Percentiles rank a stretch among this genome's conserved stretches.
These are phyloP conservation scores for Fusarium sp. DNA, from an alignment of 2,329 filamentous ascomycete genomes.

Conservation along the genomic window DNA sequence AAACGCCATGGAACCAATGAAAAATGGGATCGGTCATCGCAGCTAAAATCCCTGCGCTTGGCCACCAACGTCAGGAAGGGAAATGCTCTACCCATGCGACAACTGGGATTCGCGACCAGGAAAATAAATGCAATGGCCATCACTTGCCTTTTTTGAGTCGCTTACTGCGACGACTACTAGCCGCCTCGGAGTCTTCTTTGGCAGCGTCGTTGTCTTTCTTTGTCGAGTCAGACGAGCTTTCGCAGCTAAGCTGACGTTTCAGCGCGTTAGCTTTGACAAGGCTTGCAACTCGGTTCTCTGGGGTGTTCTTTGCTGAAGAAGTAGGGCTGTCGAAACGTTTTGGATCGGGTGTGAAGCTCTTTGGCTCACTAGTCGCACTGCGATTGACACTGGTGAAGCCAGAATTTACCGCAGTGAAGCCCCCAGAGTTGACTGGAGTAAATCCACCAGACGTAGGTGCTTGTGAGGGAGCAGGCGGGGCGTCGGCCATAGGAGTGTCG, in stretches of 20 bases:
- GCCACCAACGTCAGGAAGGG: constrained; percentile 34
- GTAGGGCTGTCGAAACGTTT: constrained; percentile 75
- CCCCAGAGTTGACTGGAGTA: constrained; percentile 64
- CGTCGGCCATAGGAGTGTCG: constrained; percentile 66
- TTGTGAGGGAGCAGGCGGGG: constrained; percentile 55
- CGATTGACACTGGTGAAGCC: constrained; percentile 79
- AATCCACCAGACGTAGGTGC: constrained; percentile 60
- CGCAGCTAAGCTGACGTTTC: constrained; percentile 82
- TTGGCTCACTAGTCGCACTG: constrained; percentile 61
- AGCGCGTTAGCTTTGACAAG: constrained; percentile 70
- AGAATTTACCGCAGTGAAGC: constrained; percentile 80
- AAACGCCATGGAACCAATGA: constrained; percentile 40
- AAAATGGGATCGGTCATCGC: constrained; percentile 37
- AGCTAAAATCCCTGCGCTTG: constrained; percentile 48
- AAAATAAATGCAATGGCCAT: constrained; percentile 4
- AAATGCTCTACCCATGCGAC: constrained; percentile 43
- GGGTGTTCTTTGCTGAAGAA: constrained; percentile 74
- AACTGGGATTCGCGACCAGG: constrained; percentile 20
- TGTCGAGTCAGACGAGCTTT: constrained; percentile 63
- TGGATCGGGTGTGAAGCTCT: constrained; percentile 73
- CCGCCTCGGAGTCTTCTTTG: constrained; percentile 73
- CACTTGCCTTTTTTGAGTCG: constrained; percentile 79
- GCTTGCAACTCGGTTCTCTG: constrained; percentile 72
- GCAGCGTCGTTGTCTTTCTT: constrained; percentile 65
- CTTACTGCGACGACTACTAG: constrained; percentile 85